phyloP scores from a whole-genome alignment of 2,329 filamentous ascomycete genomes.

The Juglanconis oblonga region DNA sequence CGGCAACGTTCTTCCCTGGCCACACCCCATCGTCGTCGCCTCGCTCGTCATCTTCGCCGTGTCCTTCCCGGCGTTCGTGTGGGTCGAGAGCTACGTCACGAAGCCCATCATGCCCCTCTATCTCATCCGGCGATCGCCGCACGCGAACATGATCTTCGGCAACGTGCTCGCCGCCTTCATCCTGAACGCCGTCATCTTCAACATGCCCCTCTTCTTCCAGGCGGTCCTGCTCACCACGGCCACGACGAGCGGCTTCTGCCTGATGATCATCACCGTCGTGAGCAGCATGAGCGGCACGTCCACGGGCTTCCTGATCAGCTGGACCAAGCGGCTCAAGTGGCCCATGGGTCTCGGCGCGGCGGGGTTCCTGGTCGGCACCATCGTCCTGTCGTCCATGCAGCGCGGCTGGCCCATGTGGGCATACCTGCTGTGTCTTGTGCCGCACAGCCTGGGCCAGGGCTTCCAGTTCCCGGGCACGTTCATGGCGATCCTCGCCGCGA shows the following conservation, averaged over 20 bases:
- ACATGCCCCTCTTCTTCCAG: conserved; percentile 73
- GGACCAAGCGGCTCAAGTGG: conserved; percentile 57
- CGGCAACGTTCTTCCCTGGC: conserved; percentile 62
- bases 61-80: conserved; percentile 50
- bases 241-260: conserved; percentile 68
- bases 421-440: conserved; percentile 57
- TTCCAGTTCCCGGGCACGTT: conserved; percentile 64
- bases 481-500: conserved; percentile 60
- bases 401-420: conserved; percentile 47
- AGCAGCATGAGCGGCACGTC: conserved; percentile 52
- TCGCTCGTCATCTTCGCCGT: conserved; percentile 47
- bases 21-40: conserved; percentile 54
- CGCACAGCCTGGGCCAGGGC: conserved; percentile 56
- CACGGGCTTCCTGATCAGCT: conserved; percentile 62
- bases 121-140: conserved; percentile 47
- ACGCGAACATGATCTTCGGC: conserved; percentile 55
- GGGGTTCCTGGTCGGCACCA: conserved; percentile 48
- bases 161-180: conserved; percentile 52
- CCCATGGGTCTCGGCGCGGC: conserved; percentile 51
- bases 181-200: conserved; percentile 56
- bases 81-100: conserved; percentile 45
- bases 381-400: conserved; percentile 47
- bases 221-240: conserved; percentile 68
- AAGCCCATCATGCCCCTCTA: conserved; percentile 60
- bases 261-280: conserved; percentile 61